Percentiles rank a stretch among this genome's conserved stretches.
These are phyloP conservation scores for Auricularia sp. DNA, from an alignment of 768 basidiomycete species.

Conservation along the genomic window DNA sequence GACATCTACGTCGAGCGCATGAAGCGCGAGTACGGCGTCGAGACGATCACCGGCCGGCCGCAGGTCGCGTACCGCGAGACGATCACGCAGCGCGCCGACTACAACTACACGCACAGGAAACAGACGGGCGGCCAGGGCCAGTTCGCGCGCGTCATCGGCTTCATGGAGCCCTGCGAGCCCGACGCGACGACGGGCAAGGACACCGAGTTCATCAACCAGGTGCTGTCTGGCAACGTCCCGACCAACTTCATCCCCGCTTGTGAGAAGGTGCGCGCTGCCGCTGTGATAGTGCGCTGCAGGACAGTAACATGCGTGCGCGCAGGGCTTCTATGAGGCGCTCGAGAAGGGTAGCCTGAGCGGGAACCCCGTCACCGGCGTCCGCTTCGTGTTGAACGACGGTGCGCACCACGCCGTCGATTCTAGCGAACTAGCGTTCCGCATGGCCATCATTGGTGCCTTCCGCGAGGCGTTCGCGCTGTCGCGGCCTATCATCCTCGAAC, in stretches of 20 bases:
- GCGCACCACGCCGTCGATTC: slow-evolving; percentile 91
- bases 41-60: slow-evolving; percentile 89
- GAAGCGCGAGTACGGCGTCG: slow-evolving; percentile 92
- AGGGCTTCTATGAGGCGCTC: slow-evolving; percentile 93
- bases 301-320: neutral
- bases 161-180: slow-evolving; percentile 72
- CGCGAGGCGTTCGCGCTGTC: slow-evolving; percentile 76
- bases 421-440: slow-evolving; percentile 88
- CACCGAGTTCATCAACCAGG: slow-evolving; percentile 69
- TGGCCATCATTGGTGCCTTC: slow-evolving; percentile 86
- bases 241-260: slow-evolving; percentile 87
- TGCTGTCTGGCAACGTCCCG: slow-evolving; percentile 90
- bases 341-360: slow-evolving; percentile 87
- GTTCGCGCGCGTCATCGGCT: slow-evolving; percentile 85
- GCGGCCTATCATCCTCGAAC: slow-evolving; percentile 78
- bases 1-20: slow-evolving; percentile 99
- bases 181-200: slow-evolving; percentile 74
- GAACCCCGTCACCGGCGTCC: slow-evolving; percentile 74
- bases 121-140: slow-evolving; percentile 97
- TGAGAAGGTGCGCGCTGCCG: slow-evolving; percentile 56
- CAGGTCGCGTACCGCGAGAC: slow-evolving; percentile 96
- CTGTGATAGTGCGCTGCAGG: neutral
- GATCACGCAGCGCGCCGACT: slow-evolving; percentile 69
- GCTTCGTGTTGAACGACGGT: slow-evolving; percentile 85
- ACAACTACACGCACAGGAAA: slow-evolving; percentile 93